Percentiles rank a stretch among this genome's conserved stretches.
These are phyloP conservation scores for Hyparrhenia diplandra DNA, from an alignment of 176 grass and related monocot species.

Conservation along the genomic window DNA sequence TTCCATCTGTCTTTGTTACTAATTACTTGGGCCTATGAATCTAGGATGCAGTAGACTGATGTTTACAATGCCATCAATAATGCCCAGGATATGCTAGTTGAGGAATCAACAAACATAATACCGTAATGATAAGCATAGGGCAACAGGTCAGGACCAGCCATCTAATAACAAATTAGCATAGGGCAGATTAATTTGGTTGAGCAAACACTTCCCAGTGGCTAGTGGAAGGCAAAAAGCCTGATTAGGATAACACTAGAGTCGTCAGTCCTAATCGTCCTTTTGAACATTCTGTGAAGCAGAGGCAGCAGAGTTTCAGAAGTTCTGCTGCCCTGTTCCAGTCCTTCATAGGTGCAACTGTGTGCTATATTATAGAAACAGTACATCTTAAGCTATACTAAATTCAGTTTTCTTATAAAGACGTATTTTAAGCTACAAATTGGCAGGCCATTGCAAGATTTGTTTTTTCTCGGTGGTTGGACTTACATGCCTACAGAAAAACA, in stretches of 20 bases:
- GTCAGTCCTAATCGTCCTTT: constrained; percentile 1
- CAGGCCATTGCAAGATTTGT: constrained; percentile 5
- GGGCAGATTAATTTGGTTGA: background rate
- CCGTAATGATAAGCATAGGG: background rate
- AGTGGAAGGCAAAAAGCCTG: constrained; percentile 38
- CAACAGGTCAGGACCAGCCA: constrained; percentile 5
- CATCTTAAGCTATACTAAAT: background rate
- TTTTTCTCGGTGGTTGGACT: constrained; percentile 22
- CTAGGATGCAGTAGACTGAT: constrained; percentile 17
- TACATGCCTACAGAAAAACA: constrained; percentile 11
- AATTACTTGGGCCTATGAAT: constrained; percentile 21
- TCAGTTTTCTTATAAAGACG: background rate
- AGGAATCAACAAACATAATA: constrained; percentile 9
- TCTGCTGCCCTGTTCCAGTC: constrained; percentile 26
- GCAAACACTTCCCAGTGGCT: constrained; percentile 16
- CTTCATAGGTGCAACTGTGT: constrained; percentile 1
- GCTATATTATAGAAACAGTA: constrained; percentile 1
- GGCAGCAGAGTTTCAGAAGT: constrained; percentile 32
- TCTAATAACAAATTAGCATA: constrained; percentile 21
- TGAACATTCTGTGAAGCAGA: constrained; percentile 16
- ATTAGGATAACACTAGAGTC: constrained; percentile 28
- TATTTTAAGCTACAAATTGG: background rate
- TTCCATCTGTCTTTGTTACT: background rate
- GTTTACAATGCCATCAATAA: background rate
- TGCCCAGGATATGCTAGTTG: constrained; percentile 19